Evolutionary conservation across 2,329 filamentous ascomycete genomes (phyloP).

Genomic region (Neophaeococcomyces mojaviensis): DNA sequence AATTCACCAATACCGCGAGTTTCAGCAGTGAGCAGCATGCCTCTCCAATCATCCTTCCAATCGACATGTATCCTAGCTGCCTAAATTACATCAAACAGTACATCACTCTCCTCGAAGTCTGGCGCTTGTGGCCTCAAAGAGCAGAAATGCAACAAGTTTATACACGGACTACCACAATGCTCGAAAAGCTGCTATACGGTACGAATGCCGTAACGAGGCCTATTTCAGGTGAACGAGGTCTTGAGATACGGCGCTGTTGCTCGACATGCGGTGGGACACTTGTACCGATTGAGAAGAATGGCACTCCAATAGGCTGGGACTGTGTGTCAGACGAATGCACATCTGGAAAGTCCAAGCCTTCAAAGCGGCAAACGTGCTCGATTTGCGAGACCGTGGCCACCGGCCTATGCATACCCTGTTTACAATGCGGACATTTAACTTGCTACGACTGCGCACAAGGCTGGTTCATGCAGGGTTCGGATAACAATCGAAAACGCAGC

Average conservation of each 20-base stretch:
- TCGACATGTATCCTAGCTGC: constrained; percentile 41
- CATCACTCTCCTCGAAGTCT: constrained; percentile 51
- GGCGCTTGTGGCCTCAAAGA: constrained; percentile 48
- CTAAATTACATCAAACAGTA: constrained; percentile 50
- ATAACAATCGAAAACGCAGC: constrained; percentile 15
- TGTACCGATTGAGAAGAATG: constrained; percentile 21
- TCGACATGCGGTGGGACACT: constrained; percentile 30
- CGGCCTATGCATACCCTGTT: constrained; percentile 40
- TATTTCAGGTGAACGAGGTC: constrained; percentile 21
- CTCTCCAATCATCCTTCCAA: constrained; percentile 43
- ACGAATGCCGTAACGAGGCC: neutral
- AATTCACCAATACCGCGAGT: constrained; percentile 49
- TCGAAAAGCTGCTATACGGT: neutral
- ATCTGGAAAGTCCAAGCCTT: constrained; percentile 28
- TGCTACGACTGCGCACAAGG: constrained; percentile 38
- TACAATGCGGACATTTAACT: constrained; percentile 41
- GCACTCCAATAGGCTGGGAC: constrained; percentile 21
- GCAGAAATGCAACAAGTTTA: constrained; percentile 54
- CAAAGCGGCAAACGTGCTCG: constrained; percentile 31
- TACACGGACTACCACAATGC: constrained; percentile 19
- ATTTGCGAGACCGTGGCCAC: constrained; percentile 37
- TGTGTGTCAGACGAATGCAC: constrained; percentile 27
- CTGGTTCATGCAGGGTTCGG: constrained; percentile 31
- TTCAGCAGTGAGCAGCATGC: constrained; percentile 43
- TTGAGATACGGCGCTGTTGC: constrained; percentile 39